phyloP scores from a whole-genome alignment of 83 land plant species.

The Picea mariana region DNA sequence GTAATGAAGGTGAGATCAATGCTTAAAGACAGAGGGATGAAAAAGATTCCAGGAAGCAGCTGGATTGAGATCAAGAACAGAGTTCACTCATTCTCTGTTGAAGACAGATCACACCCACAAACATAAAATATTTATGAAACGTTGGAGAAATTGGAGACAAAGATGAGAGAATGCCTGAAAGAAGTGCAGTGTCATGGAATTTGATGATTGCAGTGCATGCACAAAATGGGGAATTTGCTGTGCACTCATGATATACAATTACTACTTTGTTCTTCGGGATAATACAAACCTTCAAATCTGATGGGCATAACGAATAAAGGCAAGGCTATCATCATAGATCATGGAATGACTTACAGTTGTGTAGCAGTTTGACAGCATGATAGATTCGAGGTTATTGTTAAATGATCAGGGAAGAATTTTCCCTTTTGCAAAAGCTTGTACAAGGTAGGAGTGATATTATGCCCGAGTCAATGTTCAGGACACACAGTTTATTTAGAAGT shows the following conservation, averaged over 20 bases:
- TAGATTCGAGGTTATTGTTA: too few relatives aligned
- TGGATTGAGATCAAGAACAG: conserved; percentile 11
- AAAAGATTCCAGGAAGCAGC: conserved; percentile 17
- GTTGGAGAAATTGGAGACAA: neutral
- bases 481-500: conserved; percentile 87
- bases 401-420: conserved; percentile 87
- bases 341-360: too few relatives aligned
- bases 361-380: too few relatives aligned
- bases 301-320: too few relatives aligned
- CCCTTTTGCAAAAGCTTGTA: conserved; percentile 72
- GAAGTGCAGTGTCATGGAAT: too few relatives aligned
- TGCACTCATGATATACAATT: too few relatives aligned
- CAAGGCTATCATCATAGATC: too few relatives aligned
- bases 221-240: too few relatives aligned
- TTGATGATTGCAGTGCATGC: too few relatives aligned
- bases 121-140: conserved; percentile 9
- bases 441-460: conserved; percentile 74
- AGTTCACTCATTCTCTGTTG: conserved; percentile 15
- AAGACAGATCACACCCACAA: conserved; percentile 12
- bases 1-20: neutral
- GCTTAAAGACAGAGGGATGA: conserved; percentile 3
- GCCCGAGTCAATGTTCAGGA: conserved; percentile 59
- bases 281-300: too few relatives aligned
- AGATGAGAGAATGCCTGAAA: conserved; percentile 7
- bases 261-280: too few relatives aligned